phyloP scores from a whole-genome alignment of 1,284 basidiomycete genomes.

The Cutaneotrichosporon cavernicola region DNA sequence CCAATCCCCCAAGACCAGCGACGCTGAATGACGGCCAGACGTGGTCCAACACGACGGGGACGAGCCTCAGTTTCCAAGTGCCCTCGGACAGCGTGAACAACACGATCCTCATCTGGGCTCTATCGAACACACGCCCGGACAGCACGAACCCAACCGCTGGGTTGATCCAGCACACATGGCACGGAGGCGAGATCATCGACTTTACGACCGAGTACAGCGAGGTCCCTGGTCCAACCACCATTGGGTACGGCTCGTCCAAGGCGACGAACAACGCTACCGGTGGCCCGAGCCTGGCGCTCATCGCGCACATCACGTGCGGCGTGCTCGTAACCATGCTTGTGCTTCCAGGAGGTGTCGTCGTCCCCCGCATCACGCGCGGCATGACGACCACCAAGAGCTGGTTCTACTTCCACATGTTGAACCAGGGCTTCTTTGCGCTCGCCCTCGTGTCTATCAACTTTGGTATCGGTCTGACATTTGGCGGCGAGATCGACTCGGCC shows the following conservation, averaged over 20 bases:
- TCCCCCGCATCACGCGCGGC: conserved; percentile 62
- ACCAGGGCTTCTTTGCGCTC: conserved; percentile 60
- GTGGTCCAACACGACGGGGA: conserved; percentile 34
- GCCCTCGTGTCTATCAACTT: conserved; percentile 59
- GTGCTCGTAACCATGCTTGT: conserved; percentile 61
- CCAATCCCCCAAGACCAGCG: conserved; percentile 58
- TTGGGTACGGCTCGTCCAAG: conserved; percentile 4
- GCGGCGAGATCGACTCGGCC: conserved; percentile 42
- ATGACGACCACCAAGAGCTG: conserved; percentile 57
- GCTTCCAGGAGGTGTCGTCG: conserved; percentile 61
- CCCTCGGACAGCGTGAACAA: conserved; percentile 53
- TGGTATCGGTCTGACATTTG: conserved; percentile 31
- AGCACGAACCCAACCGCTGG: conserved; percentile 52
- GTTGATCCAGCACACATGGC: conserved; percentile 54
- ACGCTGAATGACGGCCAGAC: conserved; percentile 52
- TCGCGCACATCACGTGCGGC: conserved; percentile 61
- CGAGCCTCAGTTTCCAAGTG: conserved; percentile 56
- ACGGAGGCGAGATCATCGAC: conserved; percentile 7
- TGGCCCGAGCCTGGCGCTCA: conserved; percentile 40
- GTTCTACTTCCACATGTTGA: conserved; percentile 60
- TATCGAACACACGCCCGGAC: conserved; percentile 55
- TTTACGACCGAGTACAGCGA: not conserved
- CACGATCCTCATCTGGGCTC: conserved; percentile 59
- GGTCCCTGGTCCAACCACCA: not conserved
- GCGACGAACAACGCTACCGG: conserved; percentile 10